Evolutionary conservation across 164 flowering plant genomes (phyloP).

Genomic region (Berberis vulgaris): DNA sequence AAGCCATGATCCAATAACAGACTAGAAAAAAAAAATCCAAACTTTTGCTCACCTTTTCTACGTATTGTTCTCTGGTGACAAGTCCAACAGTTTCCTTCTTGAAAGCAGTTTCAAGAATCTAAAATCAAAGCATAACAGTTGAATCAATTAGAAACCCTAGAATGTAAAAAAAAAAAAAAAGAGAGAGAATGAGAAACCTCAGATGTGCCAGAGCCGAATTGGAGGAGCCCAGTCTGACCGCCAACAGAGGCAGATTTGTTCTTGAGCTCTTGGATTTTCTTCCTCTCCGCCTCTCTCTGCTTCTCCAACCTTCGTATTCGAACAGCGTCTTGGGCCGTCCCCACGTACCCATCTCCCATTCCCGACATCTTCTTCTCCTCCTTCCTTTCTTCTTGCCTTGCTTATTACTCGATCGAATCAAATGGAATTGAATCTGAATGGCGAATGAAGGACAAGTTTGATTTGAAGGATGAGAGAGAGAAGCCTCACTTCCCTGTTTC

Average conservation of each 20-base stretch:
- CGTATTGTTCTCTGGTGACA: constrained; percentile 97
- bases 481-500: too few species aligned
- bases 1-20: not conserved
- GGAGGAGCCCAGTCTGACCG: constrained; percentile 97
- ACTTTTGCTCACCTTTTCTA: constrained; percentile 67
- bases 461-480: too few species aligned
- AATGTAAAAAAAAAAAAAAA: not conserved
- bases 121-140: constrained; percentile 4
- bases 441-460: too few species aligned
- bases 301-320: constrained; percentile 88
- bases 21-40: not conserved
- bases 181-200: constrained; percentile 38
- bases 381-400: constrained; percentile 2
- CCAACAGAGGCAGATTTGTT: constrained; percentile 69
- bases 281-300: constrained; percentile 89
- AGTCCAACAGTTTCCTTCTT: constrained; percentile 98
- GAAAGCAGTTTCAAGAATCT: constrained; percentile 96
- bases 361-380: constrained; percentile 65
- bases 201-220: constrained; percentile 86
- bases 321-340: constrained; percentile 98
- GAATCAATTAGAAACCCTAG: too few species aligned
- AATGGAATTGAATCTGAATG: too few species aligned
- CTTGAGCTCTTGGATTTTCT: constrained; percentile 89
- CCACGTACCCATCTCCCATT: constrained; percentile 99
- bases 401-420: too few species aligned